Percentiles rank a stretch among this genome's conserved stretches.
Conservation (phyloP, 23 red algal genomes). For the Gracilariopsis chorda region DNA sequence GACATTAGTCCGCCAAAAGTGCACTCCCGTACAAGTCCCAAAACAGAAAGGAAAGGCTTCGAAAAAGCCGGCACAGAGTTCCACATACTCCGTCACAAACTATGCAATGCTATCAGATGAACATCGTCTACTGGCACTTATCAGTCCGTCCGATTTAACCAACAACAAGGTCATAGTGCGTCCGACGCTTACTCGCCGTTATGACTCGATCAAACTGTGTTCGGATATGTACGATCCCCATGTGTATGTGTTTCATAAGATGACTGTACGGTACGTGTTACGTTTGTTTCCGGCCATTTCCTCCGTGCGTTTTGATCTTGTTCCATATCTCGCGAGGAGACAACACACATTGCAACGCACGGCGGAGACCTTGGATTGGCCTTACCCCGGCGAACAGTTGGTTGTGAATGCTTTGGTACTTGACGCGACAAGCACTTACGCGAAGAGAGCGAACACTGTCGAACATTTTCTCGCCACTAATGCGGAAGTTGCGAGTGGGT, state of each 20-base stretch:
- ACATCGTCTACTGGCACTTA: slow-evolving; percentile 26
- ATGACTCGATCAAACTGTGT: slow-evolving; percentile 11
- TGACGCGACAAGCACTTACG: not conserved
- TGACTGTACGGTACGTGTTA: not conserved
- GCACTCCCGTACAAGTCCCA: not conserved
- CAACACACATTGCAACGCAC: slow-evolving; percentile 26
- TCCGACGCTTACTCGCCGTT: slow-evolving; percentile 22
- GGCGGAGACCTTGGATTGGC: slow-evolving; percentile 13
- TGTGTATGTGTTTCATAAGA: slow-evolving; percentile 35
- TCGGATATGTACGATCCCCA: slow-evolving; percentile 49
- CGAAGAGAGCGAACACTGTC: slow-evolving; percentile 34
- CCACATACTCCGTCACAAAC: not conserved
- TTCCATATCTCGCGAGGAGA: slow-evolving; percentile 49
- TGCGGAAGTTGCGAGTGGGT: slow-evolving; percentile 8
- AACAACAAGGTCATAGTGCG: not conserved
- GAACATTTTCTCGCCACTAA: not conserved
- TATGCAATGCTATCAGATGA: slow-evolving; percentile 20
- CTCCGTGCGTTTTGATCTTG: slow-evolving; percentile 45
- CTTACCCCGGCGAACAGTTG: not conserved
- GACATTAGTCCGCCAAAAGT: not conserved
- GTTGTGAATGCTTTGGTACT: slow-evolving; percentile 10
- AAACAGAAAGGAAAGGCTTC: slow-evolving; percentile 2
- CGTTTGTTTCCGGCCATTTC: slow-evolving; percentile 10
- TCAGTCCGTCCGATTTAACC: not conserved
- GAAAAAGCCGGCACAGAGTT: not conserved